Percentiles rank a stretch among this genome's conserved stretches.
phyloP scores from a whole-genome alignment of 352 stramenopile genomes.

The Phytophthora fragariaefolia region DNA sequence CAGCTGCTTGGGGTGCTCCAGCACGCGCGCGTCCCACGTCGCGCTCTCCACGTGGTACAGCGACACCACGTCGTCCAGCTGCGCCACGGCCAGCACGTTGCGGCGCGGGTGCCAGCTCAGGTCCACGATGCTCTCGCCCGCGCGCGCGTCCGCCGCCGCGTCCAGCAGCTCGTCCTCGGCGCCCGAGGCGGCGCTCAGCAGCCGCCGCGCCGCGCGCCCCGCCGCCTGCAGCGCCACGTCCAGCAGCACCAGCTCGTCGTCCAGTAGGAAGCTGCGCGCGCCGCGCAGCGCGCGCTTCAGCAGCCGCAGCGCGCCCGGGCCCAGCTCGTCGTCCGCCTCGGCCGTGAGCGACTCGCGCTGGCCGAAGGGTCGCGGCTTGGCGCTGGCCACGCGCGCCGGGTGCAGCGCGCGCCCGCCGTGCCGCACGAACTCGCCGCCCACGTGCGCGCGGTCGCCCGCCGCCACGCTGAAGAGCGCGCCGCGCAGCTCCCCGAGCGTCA shows the following conservation, averaged over 20 bases:
- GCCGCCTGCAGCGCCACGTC: conserved; percentile 38
- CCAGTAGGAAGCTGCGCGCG: conserved; percentile 54
- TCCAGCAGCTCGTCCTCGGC: conserved; percentile 32
- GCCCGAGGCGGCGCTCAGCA: conserved; percentile 39
- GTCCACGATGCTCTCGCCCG: conserved; percentile 57
- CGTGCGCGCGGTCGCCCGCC: conserved; percentile 55
- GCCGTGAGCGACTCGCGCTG: conserved; percentile 66
- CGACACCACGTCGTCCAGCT: conserved; percentile 70
- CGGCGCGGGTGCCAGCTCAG: conserved; percentile 68
- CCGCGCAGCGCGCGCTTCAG: conserved; percentile 38
- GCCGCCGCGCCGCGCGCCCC: conserved; percentile 12
- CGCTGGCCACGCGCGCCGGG: conserved; percentile 54
- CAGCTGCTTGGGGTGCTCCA: conserved; percentile 66
- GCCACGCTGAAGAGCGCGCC: conserved; percentile 79
- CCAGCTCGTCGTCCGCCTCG: conserved; percentile 49
- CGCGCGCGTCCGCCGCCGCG: conserved; percentile 10
- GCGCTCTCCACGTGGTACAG: conserved; percentile 65
- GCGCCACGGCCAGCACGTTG: conserved; percentile 70
- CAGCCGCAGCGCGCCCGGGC: conserved; percentile 51
- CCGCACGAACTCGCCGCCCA: conserved; percentile 73
- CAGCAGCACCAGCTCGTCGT: conserved; percentile 69
- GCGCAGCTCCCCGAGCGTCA: conserved; percentile 80
- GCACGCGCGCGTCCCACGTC: conserved; percentile 65
- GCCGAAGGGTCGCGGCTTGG: conserved; percentile 64
- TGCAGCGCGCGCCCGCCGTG: conserved; percentile 63